Conservation (phyloP, 306 rosid genomes). For the Hippophae tibetana region DNA sequence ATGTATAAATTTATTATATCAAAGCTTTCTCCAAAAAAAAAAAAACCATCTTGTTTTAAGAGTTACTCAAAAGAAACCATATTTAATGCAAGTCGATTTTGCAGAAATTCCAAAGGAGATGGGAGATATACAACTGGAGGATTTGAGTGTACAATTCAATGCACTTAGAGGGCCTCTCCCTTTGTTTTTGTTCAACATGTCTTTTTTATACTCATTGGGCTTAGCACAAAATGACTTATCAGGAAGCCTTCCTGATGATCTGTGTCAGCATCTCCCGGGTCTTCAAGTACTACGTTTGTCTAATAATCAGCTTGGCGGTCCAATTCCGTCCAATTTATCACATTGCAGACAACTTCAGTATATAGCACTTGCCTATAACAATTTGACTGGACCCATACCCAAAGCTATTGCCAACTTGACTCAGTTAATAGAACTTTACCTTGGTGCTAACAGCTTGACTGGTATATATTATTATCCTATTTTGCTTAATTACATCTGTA, state of each 20-base stretch:
- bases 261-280: constrained; percentile 4
- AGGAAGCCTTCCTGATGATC: not conserved
- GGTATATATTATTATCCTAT: constrained; percentile 2
- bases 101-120: constrained; percentile 14
- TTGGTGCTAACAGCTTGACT: constrained; percentile 6
- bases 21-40: too few relatives aligned
- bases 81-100: not conserved
- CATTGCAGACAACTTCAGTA: not conserved
- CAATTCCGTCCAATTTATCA: constrained; percentile 8
- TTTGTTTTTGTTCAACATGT: not conserved
- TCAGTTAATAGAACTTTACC: not conserved
- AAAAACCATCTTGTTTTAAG: not conserved
- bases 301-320: constrained; percentile 3
- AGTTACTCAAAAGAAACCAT: not conserved
- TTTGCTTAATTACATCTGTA: too few relatives aligned
- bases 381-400: constrained; percentile 7
- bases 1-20: too few relatives aligned
- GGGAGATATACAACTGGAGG: not conserved
- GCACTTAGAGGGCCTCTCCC: constrained; percentile 5
- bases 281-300: constrained; percentile 8
- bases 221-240: not conserved
- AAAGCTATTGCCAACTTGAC: not conserved
- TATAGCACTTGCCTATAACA: not conserved
- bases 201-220: not conserved
- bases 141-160: not conserved